Percentiles rank a stretch among this genome's conserved stretches.
Evolutionary conservation across 371 early-diverging fungal genomes (phyloP).

Genomic region (Lichtheimia ornata): DNA sequence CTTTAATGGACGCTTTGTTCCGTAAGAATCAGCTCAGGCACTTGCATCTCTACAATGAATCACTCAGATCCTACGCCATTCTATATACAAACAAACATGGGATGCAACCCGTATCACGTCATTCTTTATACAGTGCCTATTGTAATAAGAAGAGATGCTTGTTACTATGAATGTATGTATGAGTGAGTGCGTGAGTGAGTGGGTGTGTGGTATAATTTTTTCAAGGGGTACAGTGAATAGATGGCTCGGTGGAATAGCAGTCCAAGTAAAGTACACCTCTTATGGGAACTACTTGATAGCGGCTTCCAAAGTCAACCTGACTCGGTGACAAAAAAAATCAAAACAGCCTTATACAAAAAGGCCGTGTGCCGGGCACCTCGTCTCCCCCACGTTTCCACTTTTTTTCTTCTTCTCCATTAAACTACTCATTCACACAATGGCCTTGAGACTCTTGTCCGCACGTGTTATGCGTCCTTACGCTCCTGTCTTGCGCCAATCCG

Average conservation of each 20-base stretch:
- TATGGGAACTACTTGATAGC: conserved; percentile 22
- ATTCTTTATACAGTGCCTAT: too few species aligned
- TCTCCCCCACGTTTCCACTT: conserved; percentile 16
- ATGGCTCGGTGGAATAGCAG: conserved; percentile 16
- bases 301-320: conserved; percentile 23
- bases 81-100: too few species aligned
- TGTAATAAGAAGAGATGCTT: too few species aligned
- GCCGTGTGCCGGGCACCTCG: conserved; percentile 12
- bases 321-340: conserved; percentile 46
- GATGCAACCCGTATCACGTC: too few species aligned
- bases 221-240: too few species aligned
- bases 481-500: conserved; percentile 41
- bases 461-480: conserved; percentile 46
- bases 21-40: too few species aligned
- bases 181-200: not conserved
- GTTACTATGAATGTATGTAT: too few species aligned
- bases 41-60: too few species aligned
- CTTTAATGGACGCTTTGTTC: too few species aligned
- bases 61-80: too few species aligned
- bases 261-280: conserved; percentile 4
- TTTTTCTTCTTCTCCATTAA: conserved; percentile 8
- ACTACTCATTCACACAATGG: conserved; percentile 23
- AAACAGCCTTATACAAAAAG: conserved; percentile 4
- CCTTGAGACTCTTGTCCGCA: conserved; percentile 47
- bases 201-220: not conserved